phyloP scores from a whole-genome alignment of 805 yeast species.

The Barnettozyma californica region DNA sequence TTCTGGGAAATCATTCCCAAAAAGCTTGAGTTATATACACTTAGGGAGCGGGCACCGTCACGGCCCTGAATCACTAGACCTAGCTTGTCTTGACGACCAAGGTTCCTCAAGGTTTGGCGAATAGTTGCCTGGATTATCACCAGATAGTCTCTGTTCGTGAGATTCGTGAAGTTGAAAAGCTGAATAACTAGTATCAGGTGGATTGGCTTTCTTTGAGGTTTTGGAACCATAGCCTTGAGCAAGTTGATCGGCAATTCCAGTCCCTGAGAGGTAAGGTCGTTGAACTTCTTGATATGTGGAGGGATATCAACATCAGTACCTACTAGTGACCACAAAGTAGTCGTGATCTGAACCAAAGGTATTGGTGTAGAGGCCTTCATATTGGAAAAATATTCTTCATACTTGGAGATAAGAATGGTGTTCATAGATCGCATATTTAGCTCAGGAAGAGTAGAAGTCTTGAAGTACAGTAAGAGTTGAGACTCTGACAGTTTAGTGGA shows the following conservation, averaged over 20 bases:
- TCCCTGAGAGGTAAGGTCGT: slow-evolving; percentile 32
- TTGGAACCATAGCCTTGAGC: slow-evolving; percentile 34
- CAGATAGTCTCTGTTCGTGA: slow-evolving; percentile 29
- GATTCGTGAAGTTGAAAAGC: slow-evolving; percentile 28
- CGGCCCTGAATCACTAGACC: slow-evolving; percentile 46
- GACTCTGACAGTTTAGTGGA: slow-evolving; percentile 23
- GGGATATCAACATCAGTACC: slow-evolving; percentile 31
- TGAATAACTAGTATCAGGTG: slow-evolving; percentile 40
- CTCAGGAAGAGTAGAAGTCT: slow-evolving; percentile 41
- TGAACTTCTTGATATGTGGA: slow-evolving; percentile 32
- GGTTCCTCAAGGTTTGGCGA: slow-evolving; percentile 21
- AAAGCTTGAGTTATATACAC: slow-evolving; percentile 35
- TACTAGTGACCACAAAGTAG: slow-evolving; percentile 44
- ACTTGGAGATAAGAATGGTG: slow-evolving; percentile 33
- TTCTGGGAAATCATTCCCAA: slow-evolving; percentile 39
- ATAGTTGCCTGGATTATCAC: slow-evolving; percentile 24
- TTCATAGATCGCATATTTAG: slow-evolving; percentile 30
- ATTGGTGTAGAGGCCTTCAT: slow-evolving; percentile 9
- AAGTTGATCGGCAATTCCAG: slow-evolving; percentile 37
- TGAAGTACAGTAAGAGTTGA: slow-evolving; percentile 32
- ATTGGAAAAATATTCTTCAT: slow-evolving; percentile 30
- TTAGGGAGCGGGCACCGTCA: slow-evolving; percentile 33
- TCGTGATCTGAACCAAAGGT: slow-evolving; percentile 43
- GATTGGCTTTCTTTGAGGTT: slow-evolving; percentile 35
- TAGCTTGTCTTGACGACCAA: slow-evolving; percentile 36